These are phyloP conservation scores for Annulohypoxylon bovei DNA, from an alignment of 495 filamentous ascomycete species.

Conservation along the genomic window DNA sequence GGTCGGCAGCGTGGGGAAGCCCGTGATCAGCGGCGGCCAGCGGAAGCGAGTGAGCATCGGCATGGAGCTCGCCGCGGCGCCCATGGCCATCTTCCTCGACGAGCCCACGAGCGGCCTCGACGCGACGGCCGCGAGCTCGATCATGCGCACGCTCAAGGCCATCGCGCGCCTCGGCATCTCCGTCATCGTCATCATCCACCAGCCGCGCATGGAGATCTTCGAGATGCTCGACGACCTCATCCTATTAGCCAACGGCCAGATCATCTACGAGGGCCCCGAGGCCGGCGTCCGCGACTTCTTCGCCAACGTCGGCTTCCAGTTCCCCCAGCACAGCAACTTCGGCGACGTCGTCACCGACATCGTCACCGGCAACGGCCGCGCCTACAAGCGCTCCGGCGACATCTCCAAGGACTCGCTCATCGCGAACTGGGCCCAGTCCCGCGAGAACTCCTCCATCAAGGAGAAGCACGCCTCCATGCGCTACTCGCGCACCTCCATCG, in stretches of 20 bases:
- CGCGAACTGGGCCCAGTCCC: slow-evolving; percentile 47
- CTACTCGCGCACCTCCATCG: slow-evolving; percentile 37
- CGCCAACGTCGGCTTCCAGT: slow-evolving; percentile 54
- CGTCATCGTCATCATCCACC: slow-evolving; percentile 59
- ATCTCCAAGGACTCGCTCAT: slow-evolving; percentile 56
- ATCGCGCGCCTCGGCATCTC: slow-evolving; percentile 58
- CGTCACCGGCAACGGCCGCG: slow-evolving; percentile 58
- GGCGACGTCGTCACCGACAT: slow-evolving; percentile 63
- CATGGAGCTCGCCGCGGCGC: slow-evolving; percentile 71
- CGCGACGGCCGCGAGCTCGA: slow-evolving; percentile 69
- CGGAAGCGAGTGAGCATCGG: slow-evolving; percentile 63
- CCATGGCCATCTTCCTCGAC: slow-evolving; percentile 72
- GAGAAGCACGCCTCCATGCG: slow-evolving; percentile 28
- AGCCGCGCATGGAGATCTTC: slow-evolving; percentile 60
- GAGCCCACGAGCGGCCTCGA: slow-evolving; percentile 74
- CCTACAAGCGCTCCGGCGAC: slow-evolving; percentile 57
- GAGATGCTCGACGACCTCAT: slow-evolving; percentile 58
- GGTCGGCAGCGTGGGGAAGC: slow-evolving; percentile 56
- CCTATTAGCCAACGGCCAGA: slow-evolving; percentile 55
- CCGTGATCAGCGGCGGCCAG: slow-evolving; percentile 61
- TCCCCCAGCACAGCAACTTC: slow-evolving; percentile 54
- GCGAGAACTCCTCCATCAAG: slow-evolving; percentile 39
- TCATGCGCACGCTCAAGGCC: slow-evolving; percentile 61
- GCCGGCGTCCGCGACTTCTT: slow-evolving; percentile 54
- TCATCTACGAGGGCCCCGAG: slow-evolving; percentile 54